These are phyloP conservation scores for Talaromyces sp. DNA, from an alignment of 2,329 filamentous ascomycete genomes.

Conservation along the genomic window DNA sequence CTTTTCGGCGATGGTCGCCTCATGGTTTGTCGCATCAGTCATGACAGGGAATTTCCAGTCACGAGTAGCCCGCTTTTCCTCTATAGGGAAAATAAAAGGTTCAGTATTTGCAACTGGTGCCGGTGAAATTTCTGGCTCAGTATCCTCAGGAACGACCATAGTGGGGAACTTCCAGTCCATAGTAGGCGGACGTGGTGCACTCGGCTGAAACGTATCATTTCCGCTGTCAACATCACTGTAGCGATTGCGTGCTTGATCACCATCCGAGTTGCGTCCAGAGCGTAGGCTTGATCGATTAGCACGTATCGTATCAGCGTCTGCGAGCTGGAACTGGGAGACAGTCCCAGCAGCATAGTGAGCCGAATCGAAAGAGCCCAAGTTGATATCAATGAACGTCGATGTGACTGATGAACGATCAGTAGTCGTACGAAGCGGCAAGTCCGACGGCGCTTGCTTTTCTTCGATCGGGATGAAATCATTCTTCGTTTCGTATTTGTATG, in stretches of 20 bases:
- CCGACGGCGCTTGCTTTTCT: conserved; percentile 43
- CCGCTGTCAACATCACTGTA: conserved; percentile 21
- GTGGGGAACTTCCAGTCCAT: conserved; percentile 46
- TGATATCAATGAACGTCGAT: conserved; percentile 51
- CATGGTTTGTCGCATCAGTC: conserved; percentile 20
- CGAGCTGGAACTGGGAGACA: conserved; percentile 48
- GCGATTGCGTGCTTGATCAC: conserved; percentile 29
- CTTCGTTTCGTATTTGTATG: conserved; percentile 55
- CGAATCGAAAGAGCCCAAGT: conserved; percentile 50
- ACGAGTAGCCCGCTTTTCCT: conserved; percentile 40
- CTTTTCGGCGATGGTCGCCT: background rate
- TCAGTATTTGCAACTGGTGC: background rate
- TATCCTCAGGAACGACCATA: conserved; percentile 25
- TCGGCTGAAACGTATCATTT: conserved; percentile 20
- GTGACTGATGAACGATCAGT: conserved; percentile 45
- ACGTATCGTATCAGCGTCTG: conserved; percentile 51
- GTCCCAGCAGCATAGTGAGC: conserved; percentile 49
- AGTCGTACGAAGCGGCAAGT: conserved; percentile 49
- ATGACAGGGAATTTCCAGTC: conserved; percentile 53
- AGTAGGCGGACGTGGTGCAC: conserved; percentile 40
- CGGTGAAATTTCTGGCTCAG: conserved; percentile 17
- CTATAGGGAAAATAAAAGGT: conserved; percentile 1
- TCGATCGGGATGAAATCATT: conserved; percentile 45
- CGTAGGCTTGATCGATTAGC: conserved; percentile 50
- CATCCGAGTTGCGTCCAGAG: conserved; percentile 34